Evolutionary conservation across 345 rosid genomes (phyloP).

Genomic region (Hibiscus syriacus): DNA sequence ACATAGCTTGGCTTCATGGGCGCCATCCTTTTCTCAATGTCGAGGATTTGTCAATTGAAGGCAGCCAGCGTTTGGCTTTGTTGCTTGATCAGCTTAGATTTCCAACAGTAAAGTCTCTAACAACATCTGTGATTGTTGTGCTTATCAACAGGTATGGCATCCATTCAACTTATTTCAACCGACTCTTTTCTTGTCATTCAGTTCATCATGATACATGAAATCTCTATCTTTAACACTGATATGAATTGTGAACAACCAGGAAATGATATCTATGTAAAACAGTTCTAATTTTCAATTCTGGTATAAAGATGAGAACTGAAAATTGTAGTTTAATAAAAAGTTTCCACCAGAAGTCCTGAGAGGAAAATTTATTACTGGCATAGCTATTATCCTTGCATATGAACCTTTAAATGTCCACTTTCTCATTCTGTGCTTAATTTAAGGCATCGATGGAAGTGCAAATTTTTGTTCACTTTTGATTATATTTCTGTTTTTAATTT

Average conservation of each 20-base stretch:
- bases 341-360: neutral
- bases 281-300: neutral
- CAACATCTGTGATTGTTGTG: constrained; percentile 57
- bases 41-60: constrained; percentile 89
- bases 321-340: neutral
- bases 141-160: constrained; percentile 58
- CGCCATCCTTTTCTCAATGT: constrained; percentile 79
- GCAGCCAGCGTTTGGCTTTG: constrained; percentile 63
- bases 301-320: neutral
- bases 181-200: neutral
- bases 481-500: neutral
- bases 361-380: neutral
- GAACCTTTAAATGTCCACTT: neutral
- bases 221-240: neutral
- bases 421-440: neutral
- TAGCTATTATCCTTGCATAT: neutral
- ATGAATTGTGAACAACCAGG: neutral
- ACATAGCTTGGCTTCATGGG: constrained; percentile 75
- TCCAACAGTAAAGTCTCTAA: constrained; percentile 72
- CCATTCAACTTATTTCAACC: constrained; percentile 9
- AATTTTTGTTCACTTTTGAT: neutral
- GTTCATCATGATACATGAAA: neutral
- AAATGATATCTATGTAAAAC: neutral
- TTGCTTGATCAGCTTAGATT: constrained; percentile 93
- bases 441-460: neutral